These are phyloP conservation scores for Clonostachys sp. DNA, from an alignment of 2,329 filamentous ascomycete genomes.

Conservation along the genomic window DNA sequence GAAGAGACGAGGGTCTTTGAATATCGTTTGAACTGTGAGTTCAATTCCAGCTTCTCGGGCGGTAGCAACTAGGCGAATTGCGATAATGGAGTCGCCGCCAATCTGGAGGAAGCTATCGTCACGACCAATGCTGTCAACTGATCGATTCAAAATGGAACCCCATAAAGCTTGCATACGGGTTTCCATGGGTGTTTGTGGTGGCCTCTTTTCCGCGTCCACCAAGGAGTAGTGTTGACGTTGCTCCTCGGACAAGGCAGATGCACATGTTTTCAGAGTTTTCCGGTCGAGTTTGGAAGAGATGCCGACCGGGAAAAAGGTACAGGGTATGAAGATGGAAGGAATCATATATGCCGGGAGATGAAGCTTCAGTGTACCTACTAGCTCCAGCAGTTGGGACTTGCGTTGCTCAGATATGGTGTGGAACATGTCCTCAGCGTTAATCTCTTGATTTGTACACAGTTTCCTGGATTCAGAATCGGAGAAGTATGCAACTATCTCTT, in stretches of 20 bases:
- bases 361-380: constrained; percentile 4
- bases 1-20: constrained; percentile 6
- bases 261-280: background rate
- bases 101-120: constrained; percentile 7
- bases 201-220: constrained; percentile 14
- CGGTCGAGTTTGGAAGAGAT: constrained; percentile 8
- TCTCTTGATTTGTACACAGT: too few relatives aligned
- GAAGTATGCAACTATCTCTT: constrained; percentile 1
- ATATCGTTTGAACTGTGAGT: constrained; percentile 7
- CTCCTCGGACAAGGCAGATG: background rate
- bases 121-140: constrained; percentile 2
- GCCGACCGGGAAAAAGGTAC: constrained; percentile 5
- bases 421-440: background rate
- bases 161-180: constrained; percentile 19
- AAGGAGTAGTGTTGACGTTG: background rate
- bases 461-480: background rate
- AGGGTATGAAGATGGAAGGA: constrained; percentile 5
- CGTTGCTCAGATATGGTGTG: background rate
- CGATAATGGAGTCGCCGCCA: constrained; percentile 9
- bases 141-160: constrained; percentile 14
- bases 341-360: constrained; percentile 8
- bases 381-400: constrained; percentile 8
- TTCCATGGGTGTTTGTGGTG: constrained; percentile 24
- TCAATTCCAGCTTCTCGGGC: background rate
- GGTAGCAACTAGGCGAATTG: constrained; percentile 4